A percentile compares a stretch with the other conserved stretches of the same genome.
phyloP scores from a whole-genome alignment of 768 basidiomycete genomes.

The Boletus sensibilis region DNA sequence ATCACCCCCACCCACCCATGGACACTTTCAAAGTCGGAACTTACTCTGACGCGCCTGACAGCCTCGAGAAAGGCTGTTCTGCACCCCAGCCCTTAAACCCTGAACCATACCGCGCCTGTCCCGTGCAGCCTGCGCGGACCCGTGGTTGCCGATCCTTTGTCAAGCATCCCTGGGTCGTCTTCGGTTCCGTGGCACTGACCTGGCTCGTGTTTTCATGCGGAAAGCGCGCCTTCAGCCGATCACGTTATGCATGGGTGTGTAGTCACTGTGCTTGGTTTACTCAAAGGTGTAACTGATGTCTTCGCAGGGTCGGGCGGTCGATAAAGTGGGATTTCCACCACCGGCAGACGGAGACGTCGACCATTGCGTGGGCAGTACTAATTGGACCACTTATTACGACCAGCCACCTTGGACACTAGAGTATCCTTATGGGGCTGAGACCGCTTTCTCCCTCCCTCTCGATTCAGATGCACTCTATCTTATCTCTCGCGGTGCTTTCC shows the following conservation, averaged over 20 bases:
- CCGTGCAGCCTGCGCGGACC: not conserved
- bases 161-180: slow-evolving; percentile 10
- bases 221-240: not conserved
- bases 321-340: not conserved
- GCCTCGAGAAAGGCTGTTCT: slow-evolving; percentile 22
- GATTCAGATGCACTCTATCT: slow-evolving; percentile 32
- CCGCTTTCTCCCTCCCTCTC: slow-evolving; percentile 31
- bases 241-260: slow-evolving; percentile 10
- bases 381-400: slow-evolving; percentile 27
- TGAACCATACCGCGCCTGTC: not conserved
- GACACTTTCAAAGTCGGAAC: slow-evolving; percentile 5
- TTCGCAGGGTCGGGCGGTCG: slow-evolving; percentile 5
- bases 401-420: slow-evolving; percentile 22
- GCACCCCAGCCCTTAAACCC: slow-evolving; percentile 1
- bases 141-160: not conserved
- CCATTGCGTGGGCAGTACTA: slow-evolving; percentile 17
- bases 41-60: slow-evolving; percentile 1
- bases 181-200: slow-evolving; percentile 5
- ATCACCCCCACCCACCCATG: slow-evolving; percentile 8
- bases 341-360: slow-evolving; percentile 1
- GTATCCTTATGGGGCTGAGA: slow-evolving; percentile 26
- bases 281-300: not conserved
- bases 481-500: slow-evolving; percentile 28
- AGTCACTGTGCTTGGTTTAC: not conserved
- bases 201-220: slow-evolving; percentile 16